A percentile compares a stretch with the other conserved stretches of the same genome.
These are phyloP conservation scores for Diplodia intermedia DNA, from an alignment of 2,329 filamentous ascomycete species.

Conservation along the genomic window DNA sequence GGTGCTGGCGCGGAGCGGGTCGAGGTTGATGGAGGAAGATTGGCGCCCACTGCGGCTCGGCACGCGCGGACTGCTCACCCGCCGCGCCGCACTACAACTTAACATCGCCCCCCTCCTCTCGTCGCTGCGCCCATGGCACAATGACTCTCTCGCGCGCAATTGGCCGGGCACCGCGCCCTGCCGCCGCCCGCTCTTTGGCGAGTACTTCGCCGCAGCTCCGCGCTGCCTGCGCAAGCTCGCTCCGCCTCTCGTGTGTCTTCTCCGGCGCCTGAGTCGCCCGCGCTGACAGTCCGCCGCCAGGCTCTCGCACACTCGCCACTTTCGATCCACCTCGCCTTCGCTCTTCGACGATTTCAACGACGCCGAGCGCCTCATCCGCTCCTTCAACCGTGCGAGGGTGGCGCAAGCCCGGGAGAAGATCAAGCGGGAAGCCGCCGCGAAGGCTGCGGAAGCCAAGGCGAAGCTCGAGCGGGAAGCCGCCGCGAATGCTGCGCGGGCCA, in stretches of 20 bases:
- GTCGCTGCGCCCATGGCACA: conserved; percentile 1
- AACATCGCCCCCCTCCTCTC: background rate
- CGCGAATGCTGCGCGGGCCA: no score
- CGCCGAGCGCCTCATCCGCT: background rate
- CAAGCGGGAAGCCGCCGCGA: no score
- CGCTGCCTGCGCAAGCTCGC: background rate
- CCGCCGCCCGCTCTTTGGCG: background rate
- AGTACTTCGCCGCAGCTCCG: background rate
- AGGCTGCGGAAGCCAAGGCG: no score
- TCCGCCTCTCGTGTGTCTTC: background rate
- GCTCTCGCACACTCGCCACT: background rate
- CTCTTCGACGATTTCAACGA: background rate
- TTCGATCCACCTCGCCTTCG: background rate
- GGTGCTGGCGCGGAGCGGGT: background rate
- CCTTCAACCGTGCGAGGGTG: no score
- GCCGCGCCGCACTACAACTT: no score
- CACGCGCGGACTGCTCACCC: background rate
- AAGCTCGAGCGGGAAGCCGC: no score
- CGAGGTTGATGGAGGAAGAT: conserved; percentile 1
- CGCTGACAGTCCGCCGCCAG: background rate
- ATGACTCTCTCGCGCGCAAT: conserved; percentile 10
- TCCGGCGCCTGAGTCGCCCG: background rate
- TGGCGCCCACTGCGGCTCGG: conserved; percentile 7
- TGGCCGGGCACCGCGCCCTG: background rate
- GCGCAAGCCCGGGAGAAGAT: no score